A percentile compares a stretch with the other conserved stretches of the same genome.
phyloP scores from a whole-genome alignment of 345 rosid species.

The Sisymbrium altissimum region DNA sequence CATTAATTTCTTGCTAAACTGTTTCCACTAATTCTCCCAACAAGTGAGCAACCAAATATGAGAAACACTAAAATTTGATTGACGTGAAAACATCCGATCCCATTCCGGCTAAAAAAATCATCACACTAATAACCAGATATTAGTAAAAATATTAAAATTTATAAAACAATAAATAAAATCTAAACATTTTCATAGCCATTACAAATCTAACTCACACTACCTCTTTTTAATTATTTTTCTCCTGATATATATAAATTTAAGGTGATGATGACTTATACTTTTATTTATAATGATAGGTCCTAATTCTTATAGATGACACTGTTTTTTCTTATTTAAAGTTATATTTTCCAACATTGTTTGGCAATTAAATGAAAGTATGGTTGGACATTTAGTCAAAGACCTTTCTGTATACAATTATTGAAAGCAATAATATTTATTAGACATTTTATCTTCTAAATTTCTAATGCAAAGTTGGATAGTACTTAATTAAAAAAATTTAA shows the following conservation, averaged over 20 bases:
- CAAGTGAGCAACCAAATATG: not conserved
- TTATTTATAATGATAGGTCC: not conserved
- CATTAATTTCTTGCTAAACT: not conserved
- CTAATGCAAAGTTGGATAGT: slow-evolving; percentile 5
- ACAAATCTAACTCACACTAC: too few species aligned
- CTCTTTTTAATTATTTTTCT: not conserved
- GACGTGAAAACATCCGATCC: too few species aligned
- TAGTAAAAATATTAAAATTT: too few species aligned
- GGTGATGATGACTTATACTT: not conserved
- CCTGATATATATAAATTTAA: not conserved
- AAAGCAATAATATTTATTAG: slow-evolving; percentile 17
- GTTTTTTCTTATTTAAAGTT: not conserved
- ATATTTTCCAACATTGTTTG: slow-evolving; percentile 16
- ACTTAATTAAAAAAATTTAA: slow-evolving; percentile 15
- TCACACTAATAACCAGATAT: too few species aligned
- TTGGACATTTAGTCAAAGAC: slow-evolving; percentile 29
- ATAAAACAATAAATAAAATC: too few species aligned
- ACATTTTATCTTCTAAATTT: slow-evolving; percentile 4
- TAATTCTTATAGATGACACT: slow-evolving; percentile 10
- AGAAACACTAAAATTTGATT: too few species aligned
- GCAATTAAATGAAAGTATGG: slow-evolving; percentile 14
- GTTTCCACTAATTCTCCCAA: not conserved
- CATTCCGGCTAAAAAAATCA: not conserved
- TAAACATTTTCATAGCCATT: too few species aligned
- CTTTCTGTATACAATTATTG: slow-evolving; percentile 25